Evolutionary conservation across 2,329 filamentous ascomycete genomes (phyloP), one percentile per base, ranked within the genome.

Genomic region (Fusarium subtropicale): DNA sequence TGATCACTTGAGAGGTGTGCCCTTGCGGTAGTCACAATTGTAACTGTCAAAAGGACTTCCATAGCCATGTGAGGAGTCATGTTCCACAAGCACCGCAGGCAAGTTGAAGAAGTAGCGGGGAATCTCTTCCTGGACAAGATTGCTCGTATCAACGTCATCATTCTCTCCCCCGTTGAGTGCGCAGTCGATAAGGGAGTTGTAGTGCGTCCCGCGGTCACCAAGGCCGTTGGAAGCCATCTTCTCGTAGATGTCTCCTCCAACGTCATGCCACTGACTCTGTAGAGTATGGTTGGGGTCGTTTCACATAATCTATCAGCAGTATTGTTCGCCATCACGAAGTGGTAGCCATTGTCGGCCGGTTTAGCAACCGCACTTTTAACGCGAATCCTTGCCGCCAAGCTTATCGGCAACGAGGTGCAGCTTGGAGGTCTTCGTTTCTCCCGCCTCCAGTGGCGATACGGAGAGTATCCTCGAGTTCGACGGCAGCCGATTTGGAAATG

Each of bases 251-350:
- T 60, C 69, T 2, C 28, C 30, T 0, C 13, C 46, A 2, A 56
- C 66, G 6, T 71, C 68, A 2, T 38, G 22, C 64, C 52, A 64
- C 7, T 38, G 56, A 1, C 55, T 52, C 1, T 46, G 18, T 2
- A 55, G 38, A 31, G 39, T 64, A 3, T 36, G 47, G 38, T 66
- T 45, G 3, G 61, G 52, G 2, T 60, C 39, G 10, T 71, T 64
- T 3, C 58, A 52, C 69, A 68, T 68, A 9, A 71, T 67, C 16
- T 71, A 71, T 34, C 61, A 71, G 56, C 69, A 71, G 42, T 71
- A 67, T 13, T 71, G 62, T 2, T 70, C 55, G 0, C 55, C 69
- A 0, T 60, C 42, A 15, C 53, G 58, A 4, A 71, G 57, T 0
- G 47, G 16, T 3, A 71, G 7, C 69, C 69, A 71, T 16, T 71